Evolutionary conservation across 1,284 basidiomycete genomes (phyloP), one percentile per base, ranked within the genome.

Genomic region (Fomitiporia mediterranea): DNA sequence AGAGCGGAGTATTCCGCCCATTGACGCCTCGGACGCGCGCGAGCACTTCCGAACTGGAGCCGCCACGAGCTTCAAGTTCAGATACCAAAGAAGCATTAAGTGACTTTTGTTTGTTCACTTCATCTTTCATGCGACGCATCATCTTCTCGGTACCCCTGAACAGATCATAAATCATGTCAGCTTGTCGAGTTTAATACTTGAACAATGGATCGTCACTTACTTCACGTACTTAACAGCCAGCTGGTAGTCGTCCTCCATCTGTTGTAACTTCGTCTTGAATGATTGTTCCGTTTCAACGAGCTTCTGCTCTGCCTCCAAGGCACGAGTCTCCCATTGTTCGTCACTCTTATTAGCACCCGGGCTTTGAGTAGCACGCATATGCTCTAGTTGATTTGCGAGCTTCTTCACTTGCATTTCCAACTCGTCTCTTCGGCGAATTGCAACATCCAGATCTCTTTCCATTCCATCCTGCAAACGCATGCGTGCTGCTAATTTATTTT

Each of bases 71-170:
- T 4, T 95, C 92, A 25, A 95, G 76, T 65, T 96, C 91, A 17
- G 80, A 71, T 67, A 95, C 91, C 39, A 98, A 81, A 60, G 79
- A 75, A 42, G 82, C 76, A 68, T 94, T 95, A 46, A 84, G 72
- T 55, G 79, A 77, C 74, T 96, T 96, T 70, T 94, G 90, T 73
- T 91, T 95, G 60, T 83, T 89, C 57, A 96, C 74, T 68, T 97
- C 94, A 64, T 93, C 91, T 71, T 95, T 94, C 89, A 99, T 95
- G 64, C 91, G 85, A 63, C 94, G 86, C 77, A 98, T 90, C 87
- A 99, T 96, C 75, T 98, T 98, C 72, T 99, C 97, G 0, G 95
- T 98, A 53, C 94, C 94, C 80, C 94, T 95, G 67, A 55, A 42
- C 38, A 27, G 9, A 19, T 32, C 19, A 23, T 40, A 19, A 13